Evolutionary conservation across 192 early-diverging fungal species (phyloP).

Genomic region (Thamnidium elegans): DNA sequence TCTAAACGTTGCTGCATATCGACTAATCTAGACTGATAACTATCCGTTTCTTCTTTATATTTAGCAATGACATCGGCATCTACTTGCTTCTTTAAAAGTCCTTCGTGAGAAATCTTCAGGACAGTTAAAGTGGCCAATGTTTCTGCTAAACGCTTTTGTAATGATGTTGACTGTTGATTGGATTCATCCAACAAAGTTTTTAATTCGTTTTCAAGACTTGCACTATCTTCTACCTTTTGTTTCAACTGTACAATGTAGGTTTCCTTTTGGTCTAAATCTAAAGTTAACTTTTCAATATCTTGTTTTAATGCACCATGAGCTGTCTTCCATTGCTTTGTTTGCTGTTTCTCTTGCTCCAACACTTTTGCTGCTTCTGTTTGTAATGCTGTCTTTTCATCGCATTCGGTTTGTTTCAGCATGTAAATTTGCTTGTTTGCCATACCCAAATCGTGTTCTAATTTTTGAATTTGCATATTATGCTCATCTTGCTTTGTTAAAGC

Average conservation of each 20-base stretch:
- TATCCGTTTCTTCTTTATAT: not conserved
- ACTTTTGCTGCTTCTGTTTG: not conserved
- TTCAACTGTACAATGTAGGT: not conserved
- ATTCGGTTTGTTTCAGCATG: not conserved
- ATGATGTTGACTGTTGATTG: not conserved
- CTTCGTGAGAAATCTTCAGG: conserved; percentile 5
- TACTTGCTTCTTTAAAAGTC: not conserved
- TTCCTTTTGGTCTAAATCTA: not conserved
- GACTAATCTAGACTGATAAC: too few species aligned
- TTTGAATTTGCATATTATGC: not conserved
- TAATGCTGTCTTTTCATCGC: not conserved
- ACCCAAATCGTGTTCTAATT: conserved; percentile 7
- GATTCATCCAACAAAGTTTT: conserved; percentile 1
- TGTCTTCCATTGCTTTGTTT: not conserved
- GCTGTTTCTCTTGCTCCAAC: conserved; percentile 3
- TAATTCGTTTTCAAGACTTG: not conserved
- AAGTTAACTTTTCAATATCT: conserved; percentile 4
- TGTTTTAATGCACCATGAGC: conserved; percentile 3
- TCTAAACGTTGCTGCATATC: too few species aligned
- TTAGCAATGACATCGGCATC: not conserved
- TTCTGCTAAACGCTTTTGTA: conserved; percentile 2
- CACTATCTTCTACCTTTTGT: not conserved
- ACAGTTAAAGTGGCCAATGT: conserved; percentile 9
- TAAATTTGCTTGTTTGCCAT: not conserved
- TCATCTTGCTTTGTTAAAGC: too few species aligned